Conservation (phyloP, 192 early-diverging fungal species). For the Backusella psychrophila region DNA sequence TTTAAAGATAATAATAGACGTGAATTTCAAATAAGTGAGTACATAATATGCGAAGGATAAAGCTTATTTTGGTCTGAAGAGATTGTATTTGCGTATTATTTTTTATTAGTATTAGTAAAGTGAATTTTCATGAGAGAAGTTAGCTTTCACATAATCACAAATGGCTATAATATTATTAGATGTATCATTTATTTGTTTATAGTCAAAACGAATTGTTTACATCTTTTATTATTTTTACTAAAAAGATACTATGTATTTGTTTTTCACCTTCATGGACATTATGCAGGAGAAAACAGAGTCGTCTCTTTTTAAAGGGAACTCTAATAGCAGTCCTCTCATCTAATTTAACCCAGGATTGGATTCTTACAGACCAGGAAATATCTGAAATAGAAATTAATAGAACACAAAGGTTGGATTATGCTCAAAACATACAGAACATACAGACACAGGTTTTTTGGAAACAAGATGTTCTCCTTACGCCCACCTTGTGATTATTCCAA, state of each 20-base stretch:
- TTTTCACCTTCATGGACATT: not conserved
- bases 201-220: not conserved
- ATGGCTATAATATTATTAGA: not conserved
- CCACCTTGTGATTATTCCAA: conserved; percentile 3
- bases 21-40: not conserved
- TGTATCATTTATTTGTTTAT: not conserved
- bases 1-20: not conserved
- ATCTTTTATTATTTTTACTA: conserved; percentile 4
- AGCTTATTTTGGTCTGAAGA: not conserved
- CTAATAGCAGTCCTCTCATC: not conserved
- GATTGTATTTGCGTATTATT: not conserved
- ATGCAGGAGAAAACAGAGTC: conserved; percentile 4
- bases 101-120: not conserved
- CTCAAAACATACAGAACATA: conserved; percentile 6
- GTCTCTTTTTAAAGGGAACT: not conserved
- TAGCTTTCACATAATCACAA: not conserved
- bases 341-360: not conserved
- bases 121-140: not conserved
- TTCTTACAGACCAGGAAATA: not conserved
- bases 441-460: conserved; percentile 6
- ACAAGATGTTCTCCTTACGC: conserved; percentile 4
- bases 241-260: not conserved
- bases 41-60: not conserved
- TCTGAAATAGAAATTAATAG: not conserved
- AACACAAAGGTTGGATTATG: not conserved